Evolutionary conservation across 257 asterid genomes (phyloP), one percentile per base, ranked within the genome.

Genomic region (Galeopsis tetrahit): DNA sequence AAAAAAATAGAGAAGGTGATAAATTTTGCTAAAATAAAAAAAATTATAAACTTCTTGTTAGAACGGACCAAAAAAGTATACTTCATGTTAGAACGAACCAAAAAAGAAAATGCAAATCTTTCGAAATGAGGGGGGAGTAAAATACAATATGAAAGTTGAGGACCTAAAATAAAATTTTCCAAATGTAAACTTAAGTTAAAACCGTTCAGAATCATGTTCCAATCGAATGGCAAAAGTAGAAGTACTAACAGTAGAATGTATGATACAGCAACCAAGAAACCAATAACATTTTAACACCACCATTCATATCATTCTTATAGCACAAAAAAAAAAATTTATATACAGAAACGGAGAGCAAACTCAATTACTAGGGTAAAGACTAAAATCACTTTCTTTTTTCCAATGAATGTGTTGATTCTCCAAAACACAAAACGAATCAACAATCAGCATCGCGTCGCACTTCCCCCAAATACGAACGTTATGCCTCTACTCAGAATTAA

Each of bases 391-490:
- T 21, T 53, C 56, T 36, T 6, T 31, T 48, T n/a, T 36, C 40
- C 51, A 7, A 28, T 52, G 63, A 10, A 42, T 14, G 52, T 4
- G 55, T 10, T 28, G 46, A 32, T 62, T 72, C 67, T 67, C 44
- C 58, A 53, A 48, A 53, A 35, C 71, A 61, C 63, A 53, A 39
- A 68, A n/a, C 6, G 68, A 53, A 17, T 73, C 60, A 57, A 63
- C 56, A 63, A 42, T 34, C 53, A 3, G 63, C 36, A 55, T 55
- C n/a, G 61, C 31, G 4, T 10, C 28, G 15, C 33, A 3, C 72
- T 34, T 66, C 69, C 42, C 39, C 59, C 58, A 38, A 56, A 33
- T 17, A 55, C 63, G 15, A 35, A 31, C 51, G 56, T 2, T 7
- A 59, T n/a, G 14, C 60, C 52, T 10, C 34, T 28, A 59, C 49